phyloP scores from a whole-genome alignment of 2,329 filamentous ascomycete species.

The Sphaerulina populicola region DNA sequence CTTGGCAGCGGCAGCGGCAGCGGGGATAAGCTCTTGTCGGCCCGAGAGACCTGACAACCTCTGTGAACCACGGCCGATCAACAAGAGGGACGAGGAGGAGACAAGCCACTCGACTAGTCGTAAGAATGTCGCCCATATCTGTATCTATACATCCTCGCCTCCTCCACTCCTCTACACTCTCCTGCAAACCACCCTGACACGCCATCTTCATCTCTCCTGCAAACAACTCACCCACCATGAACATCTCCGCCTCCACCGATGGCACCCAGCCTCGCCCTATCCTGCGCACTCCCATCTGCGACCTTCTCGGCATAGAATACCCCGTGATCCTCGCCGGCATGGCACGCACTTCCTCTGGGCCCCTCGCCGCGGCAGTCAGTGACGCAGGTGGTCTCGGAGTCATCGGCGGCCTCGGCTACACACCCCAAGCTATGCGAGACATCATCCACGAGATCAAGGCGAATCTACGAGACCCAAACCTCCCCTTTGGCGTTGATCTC shows the following conservation, averaged over 20 bases:
- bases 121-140: not conserved
- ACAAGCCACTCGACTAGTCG: not conserved
- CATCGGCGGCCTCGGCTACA: constrained; percentile 59
- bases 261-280: constrained; percentile 32
- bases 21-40: not conserved
- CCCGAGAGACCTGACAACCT: too few relatives aligned
- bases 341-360: constrained; percentile 73
- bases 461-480: constrained; percentile 54
- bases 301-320: constrained; percentile 73
- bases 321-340: constrained; percentile 90
- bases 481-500: constrained; percentile 87
- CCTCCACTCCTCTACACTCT: not conserved
- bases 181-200: not conserved
- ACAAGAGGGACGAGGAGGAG: not conserved
- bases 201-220: not conserved
- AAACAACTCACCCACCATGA: constrained; percentile 2
- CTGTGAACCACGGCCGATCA: not conserved
- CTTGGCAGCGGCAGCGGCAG: too few relatives aligned
- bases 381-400: constrained; percentile 74
- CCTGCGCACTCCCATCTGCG: constrained; percentile 69
- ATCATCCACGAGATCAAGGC: constrained; percentile 83
- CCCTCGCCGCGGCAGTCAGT: constrained; percentile 75
- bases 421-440: constrained; percentile 61
- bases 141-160: not conserved
- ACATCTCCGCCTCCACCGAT: constrained; percentile 4